Base-by-base conservation (phyloP, 805 yeast species). In the Kregervanrija pseudodelftensis region DNA sequence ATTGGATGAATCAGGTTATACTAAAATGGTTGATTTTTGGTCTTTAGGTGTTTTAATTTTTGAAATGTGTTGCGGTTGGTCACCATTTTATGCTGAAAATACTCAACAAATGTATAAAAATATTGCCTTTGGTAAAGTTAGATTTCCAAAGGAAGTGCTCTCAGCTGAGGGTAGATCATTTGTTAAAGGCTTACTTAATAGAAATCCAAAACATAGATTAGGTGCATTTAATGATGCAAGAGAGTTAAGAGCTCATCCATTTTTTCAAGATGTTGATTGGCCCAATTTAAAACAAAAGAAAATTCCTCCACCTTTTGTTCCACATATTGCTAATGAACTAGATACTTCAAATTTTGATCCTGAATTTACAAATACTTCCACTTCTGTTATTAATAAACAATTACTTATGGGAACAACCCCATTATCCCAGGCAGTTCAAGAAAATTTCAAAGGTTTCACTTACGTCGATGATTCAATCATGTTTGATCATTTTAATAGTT, bases 51-150 rank as follows among this genome's bases (percentile, higher is more conserved):
- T 93, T 22, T 71, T 93, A 47, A 89, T 93, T 39, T 93, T 93
- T 66, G 99, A 93, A 69, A 93, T 93, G 99, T 90, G 98, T 66
- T 93, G 98, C 69, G 99, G 99, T 42, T 93, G 98, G 99, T 85
- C 96, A 4, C 99, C 99, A 44, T 93, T 93, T 65, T 93, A 88
- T 59, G 99, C 98, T 28, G 97, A 91, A 51, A 91, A 88, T 64
- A 89, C 95, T 41, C 98, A 93, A 69, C 96, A 93, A 66, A 93
- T 93, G 99, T 93, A 93, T 69, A 93, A 91, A 69, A 93, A 93
- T 67, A 93, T 93, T 69, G 99, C 98, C 4, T 93, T 89, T 67
- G 99, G 99, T 50, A 93, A 91, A 65, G 98, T 93, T 38, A 77
- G 96, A 59, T 93, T 93, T 66, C 99, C 99, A 41, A 88, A 91